A percentile compares a stretch with the other conserved stretches of the same genome.
Evolutionary conservation across 2,329 filamentous ascomycete genomes (phyloP).

Genomic region (Diaporthe ampelina): DNA sequence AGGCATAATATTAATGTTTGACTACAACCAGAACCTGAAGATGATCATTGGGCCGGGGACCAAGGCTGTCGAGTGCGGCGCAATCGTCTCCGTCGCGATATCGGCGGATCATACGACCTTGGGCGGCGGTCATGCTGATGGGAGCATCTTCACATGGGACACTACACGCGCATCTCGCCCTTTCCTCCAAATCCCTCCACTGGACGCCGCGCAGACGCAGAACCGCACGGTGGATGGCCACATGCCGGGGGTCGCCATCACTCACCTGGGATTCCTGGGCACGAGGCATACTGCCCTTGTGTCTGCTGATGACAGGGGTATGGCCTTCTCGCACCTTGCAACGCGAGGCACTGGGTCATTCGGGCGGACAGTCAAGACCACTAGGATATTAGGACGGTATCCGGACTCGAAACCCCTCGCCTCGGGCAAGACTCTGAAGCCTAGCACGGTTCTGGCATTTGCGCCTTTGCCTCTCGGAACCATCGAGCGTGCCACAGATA

Average conservation of each 20-base stretch:
- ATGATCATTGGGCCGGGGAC: slow-evolving; percentile 94
- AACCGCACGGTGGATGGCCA: slow-evolving; percentile 85
- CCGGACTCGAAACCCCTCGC: slow-evolving; percentile 75
- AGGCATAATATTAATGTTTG: slow-evolving; percentile 95
- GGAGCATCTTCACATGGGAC: slow-evolving; percentile 98
- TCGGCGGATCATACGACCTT: slow-evolving; percentile 95
- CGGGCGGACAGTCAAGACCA: slow-evolving; percentile 88
- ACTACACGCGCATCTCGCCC: slow-evolving; percentile 84
- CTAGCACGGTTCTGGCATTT: slow-evolving; percentile 95
- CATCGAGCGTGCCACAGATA: slow-evolving; percentile 88
- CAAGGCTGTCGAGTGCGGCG: slow-evolving; percentile 92
- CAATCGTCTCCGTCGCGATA: slow-evolving; percentile 88
- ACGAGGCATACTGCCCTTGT: slow-evolving; percentile 94
- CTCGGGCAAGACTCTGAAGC: slow-evolving; percentile 80
- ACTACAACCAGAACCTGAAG: slow-evolving; percentile 96
- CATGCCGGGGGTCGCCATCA: slow-evolving; percentile 80
- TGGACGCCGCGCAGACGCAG: slow-evolving; percentile 75
- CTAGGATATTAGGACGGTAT: slow-evolving; percentile 91
- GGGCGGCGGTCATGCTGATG: slow-evolving; percentile 89
- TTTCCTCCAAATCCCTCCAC: slow-evolving; percentile 87
- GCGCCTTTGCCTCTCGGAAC: slow-evolving; percentile 94
- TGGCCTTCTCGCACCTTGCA: slow-evolving; percentile 98
- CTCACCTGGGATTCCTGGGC: slow-evolving; percentile 95
- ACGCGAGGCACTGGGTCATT: slow-evolving; percentile 90
- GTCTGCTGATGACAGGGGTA: slow-evolving; percentile 93